These are phyloP conservation scores for Bertia moriformis DNA, from an alignment of 2,329 filamentous ascomycete genomes.

Conservation along the genomic window DNA sequence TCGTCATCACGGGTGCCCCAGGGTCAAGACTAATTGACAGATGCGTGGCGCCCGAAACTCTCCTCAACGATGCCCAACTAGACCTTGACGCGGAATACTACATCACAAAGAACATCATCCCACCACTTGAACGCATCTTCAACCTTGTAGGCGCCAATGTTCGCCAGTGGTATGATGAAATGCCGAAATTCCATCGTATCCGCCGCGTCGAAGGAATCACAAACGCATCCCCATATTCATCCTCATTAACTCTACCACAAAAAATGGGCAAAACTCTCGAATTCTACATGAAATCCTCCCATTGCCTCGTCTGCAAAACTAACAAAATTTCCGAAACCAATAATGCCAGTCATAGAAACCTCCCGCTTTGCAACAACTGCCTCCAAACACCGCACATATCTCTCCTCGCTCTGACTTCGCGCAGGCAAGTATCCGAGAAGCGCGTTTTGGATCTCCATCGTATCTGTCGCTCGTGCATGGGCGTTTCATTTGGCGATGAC, in stretches of 20 bases:
- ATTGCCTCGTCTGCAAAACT: slow-evolving; percentile 62
- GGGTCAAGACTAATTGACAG: slow-evolving; percentile 76
- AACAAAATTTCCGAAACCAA: slow-evolving; percentile 30
- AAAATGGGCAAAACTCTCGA: slow-evolving; percentile 62
- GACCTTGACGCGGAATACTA: slow-evolving; percentile 92
- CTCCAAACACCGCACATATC: slow-evolving; percentile 20
- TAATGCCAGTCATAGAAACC: no score
- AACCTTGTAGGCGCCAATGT: slow-evolving; percentile 90
- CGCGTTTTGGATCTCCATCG: slow-evolving; percentile 47
- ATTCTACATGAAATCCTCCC: slow-evolving; percentile 71
- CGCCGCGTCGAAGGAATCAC: slow-evolving; percentile 35
- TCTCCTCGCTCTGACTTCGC: slow-evolving; percentile 45
- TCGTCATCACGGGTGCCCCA: slow-evolving; percentile 78
- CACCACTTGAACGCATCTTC: slow-evolving; percentile 89
- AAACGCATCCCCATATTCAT: slow-evolving; percentile 7
- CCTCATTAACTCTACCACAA: no score
- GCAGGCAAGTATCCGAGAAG: slow-evolving; percentile 48
- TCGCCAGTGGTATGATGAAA: slow-evolving; percentile 82
- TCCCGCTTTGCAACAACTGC: slow-evolving; percentile 3
- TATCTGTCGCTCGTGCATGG: slow-evolving; percentile 70
- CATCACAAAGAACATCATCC: slow-evolving; percentile 88
- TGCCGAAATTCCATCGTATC: slow-evolving; percentile 78
- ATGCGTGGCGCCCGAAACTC: slow-evolving; percentile 72
- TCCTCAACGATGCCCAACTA: slow-evolving; percentile 62
- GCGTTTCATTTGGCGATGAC: slow-evolving; percentile 56